These are phyloP conservation scores for Vaccinium darrowii DNA, from an alignment of 148 eudicot species.

Conservation along the genomic window DNA sequence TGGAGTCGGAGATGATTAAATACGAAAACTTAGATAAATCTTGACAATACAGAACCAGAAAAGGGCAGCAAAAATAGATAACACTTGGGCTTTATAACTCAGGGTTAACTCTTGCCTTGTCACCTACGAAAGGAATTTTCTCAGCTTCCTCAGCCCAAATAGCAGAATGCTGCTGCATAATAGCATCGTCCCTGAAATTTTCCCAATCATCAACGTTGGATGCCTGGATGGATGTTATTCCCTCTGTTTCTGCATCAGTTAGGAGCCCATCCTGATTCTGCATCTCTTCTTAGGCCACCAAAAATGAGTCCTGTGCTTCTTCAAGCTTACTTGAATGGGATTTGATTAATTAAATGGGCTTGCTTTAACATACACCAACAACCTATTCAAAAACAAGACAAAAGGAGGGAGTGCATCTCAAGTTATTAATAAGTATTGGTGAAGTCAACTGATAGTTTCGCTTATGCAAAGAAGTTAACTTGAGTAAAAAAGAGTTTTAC, in stretches of 20 bases:
- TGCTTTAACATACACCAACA: not conserved
- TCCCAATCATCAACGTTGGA: slow-evolving; percentile 55
- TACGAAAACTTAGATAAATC: slow-evolving; percentile 46
- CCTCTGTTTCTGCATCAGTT: slow-evolving; percentile 29
- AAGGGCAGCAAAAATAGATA: not conserved
- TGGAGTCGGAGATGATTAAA: not conserved
- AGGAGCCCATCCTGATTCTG: slow-evolving; percentile 41
- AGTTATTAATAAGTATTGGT: not conserved
- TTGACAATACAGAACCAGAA: slow-evolving; percentile 20
- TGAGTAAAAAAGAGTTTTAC: not conserved
- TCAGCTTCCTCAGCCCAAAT: slow-evolving; percentile 65
- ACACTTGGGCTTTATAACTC: not conserved
- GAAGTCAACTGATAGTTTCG: not conserved
- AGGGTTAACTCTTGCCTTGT: slow-evolving; percentile 49
- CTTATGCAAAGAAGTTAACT: not conserved
- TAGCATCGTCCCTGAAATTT: slow-evolving; percentile 65
- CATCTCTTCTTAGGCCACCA: slow-evolving; percentile 23
- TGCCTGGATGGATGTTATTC: slow-evolving; percentile 20
- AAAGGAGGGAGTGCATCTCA: not conserved
- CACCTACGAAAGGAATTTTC: slow-evolving; percentile 70
- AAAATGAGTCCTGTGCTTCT: not conserved
- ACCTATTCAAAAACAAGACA: not conserved
- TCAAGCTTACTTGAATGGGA: not conserved
- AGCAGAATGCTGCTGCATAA: slow-evolving; percentile 81
- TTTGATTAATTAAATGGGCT: not conserved